phyloP scores from a whole-genome alignment of 129 eudicot genomes.

The Tanacetum coccineum region DNA sequence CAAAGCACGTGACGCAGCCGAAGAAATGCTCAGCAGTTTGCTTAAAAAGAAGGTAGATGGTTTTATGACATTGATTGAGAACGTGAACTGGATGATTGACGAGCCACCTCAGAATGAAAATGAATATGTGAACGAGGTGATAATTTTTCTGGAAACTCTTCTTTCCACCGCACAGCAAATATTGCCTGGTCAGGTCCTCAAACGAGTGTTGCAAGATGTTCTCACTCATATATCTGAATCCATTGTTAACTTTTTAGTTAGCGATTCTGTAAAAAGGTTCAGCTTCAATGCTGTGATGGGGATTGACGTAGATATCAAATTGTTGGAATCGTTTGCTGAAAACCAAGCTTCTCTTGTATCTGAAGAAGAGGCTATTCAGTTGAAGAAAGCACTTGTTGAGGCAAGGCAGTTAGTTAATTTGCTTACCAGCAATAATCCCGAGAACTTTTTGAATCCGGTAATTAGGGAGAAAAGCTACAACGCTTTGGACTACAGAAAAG shows the following conservation, averaged over 20 bases:
- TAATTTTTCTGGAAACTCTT: slow-evolving; percentile 85
- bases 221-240: slow-evolving; percentile 80
- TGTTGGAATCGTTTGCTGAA: slow-evolving; percentile 93
- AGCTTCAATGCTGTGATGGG: slow-evolving; percentile 89
- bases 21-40: slow-evolving; percentile 82
- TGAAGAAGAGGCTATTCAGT: slow-evolving; percentile 61
- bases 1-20: slow-evolving; percentile 95
- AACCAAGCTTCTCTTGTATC: slow-evolving; percentile 72
- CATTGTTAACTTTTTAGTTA: slow-evolving; percentile 69
- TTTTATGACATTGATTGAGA: slow-evolving; percentile 76
- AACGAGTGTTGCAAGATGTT: slow-evolving; percentile 83
- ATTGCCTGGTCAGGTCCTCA: slow-evolving; percentile 79
- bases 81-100: slow-evolving; percentile 93
- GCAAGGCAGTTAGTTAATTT: slow-evolving; percentile 78
- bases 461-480: slow-evolving; percentile 91
- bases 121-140: slow-evolving; percentile 93
- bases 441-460: slow-evolving; percentile 85
- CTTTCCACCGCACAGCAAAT: slow-evolving; percentile 95
- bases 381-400: slow-evolving; percentile 77
- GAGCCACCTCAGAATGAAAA: slow-evolving; percentile 83
- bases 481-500: slow-evolving; percentile 89
- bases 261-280: slow-evolving; percentile 85
- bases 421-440: slow-evolving; percentile 95
- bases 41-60: slow-evolving; percentile 95
- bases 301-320: slow-evolving; percentile 67